Evolutionary conservation across 352 stramenopile genomes (phyloP), one percentile per base, ranked within the genome.

Genomic region (Blastocystis sp.): DNA sequence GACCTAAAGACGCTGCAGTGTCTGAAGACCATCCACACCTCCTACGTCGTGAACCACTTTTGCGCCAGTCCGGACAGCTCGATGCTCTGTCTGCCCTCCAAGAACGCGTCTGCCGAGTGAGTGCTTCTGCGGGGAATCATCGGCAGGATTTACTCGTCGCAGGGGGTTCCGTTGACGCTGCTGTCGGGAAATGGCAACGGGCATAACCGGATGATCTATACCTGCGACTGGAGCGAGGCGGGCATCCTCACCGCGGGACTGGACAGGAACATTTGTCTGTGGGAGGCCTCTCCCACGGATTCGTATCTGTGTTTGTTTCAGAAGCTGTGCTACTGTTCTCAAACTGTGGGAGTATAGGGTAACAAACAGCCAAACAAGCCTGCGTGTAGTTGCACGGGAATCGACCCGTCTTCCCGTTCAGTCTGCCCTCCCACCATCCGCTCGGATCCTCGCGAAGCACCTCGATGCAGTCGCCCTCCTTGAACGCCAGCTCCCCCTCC

Each of bases 311-410:
- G 74, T 84, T 84, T 84, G 60, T 84, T 77, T 14, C 48, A 34
- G 28, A 34, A 34, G 28, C 28, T 34, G 28, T 34, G 28, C 28
- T 0, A 34, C 28, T 34, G 28, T 34, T 34, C 28, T 34, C 28
- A 34, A 34, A 34, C 28, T 34, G 28, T 34, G 28, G 28, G 28
- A 34, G 28, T 34, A 34, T 34, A 0, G 0, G 28, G 28, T 34
- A 69, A 54, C 52, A 84, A 69, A 84, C 21, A 84, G 34, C 1
- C 6, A 45, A 84, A 0, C 34, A 24, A 59, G 59, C 89, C n/a
- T 66, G 42, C 70, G 45, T 89, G 42, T 90, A 90, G 89, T 90
- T 90, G 40, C 11, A 69, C 21, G 89, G 89, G 79, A 90, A 90
- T 1, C 79, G 54, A 48, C 89, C 89, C 10, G 82, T 42, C 17